Conservation (phyloP, 805 yeast genomes). For the Candida pseudofarinosa region DNA sequence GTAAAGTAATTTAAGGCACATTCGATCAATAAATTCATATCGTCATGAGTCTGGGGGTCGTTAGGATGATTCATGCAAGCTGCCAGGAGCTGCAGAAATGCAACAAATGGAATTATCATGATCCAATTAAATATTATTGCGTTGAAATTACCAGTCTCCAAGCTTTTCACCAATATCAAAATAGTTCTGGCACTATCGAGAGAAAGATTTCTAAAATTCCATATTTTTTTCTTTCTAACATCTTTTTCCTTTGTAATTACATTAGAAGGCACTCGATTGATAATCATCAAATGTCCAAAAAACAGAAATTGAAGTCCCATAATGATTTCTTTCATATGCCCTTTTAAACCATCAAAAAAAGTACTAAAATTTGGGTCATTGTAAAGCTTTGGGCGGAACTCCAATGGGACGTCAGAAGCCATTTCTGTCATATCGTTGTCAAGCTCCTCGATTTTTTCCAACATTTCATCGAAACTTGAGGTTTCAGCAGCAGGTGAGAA, state of each 20-base stretch:
- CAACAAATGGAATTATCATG: constrained; percentile 28
- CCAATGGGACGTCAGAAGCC: constrained; percentile 14
- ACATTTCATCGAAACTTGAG: constrained; percentile 16
- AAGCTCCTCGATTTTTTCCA: constrained; percentile 18
- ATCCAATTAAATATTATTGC: constrained; percentile 29
- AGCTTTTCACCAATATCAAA: constrained; percentile 18
- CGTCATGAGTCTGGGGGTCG: constrained; percentile 22
- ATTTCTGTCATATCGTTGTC: constrained; percentile 27
- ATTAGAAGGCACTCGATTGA: constrained; percentile 30
- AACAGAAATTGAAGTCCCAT: constrained; percentile 26
- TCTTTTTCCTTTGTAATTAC: constrained; percentile 14
- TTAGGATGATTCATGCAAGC: constrained; percentile 29
- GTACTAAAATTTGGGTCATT: constrained; percentile 27
- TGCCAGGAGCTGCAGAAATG: constrained; percentile 24
- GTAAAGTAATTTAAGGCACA: constrained; percentile 12
- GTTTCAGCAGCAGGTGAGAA: constrained; percentile 27
- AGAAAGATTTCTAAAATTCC: constrained; percentile 25
- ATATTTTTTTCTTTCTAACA: constrained; percentile 10
- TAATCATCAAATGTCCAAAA: constrained; percentile 33
- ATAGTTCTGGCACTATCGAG: constrained; percentile 37
- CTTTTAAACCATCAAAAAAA: neutral
- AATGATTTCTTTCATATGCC: constrained; percentile 9
- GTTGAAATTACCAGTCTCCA: constrained; percentile 17
- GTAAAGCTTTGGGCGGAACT: constrained; percentile 26
- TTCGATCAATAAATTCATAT: constrained; percentile 27